Evolutionary conservation across 169 alveolate species (phyloP).

Genomic region (Toxoplasma gondii): DNA sequence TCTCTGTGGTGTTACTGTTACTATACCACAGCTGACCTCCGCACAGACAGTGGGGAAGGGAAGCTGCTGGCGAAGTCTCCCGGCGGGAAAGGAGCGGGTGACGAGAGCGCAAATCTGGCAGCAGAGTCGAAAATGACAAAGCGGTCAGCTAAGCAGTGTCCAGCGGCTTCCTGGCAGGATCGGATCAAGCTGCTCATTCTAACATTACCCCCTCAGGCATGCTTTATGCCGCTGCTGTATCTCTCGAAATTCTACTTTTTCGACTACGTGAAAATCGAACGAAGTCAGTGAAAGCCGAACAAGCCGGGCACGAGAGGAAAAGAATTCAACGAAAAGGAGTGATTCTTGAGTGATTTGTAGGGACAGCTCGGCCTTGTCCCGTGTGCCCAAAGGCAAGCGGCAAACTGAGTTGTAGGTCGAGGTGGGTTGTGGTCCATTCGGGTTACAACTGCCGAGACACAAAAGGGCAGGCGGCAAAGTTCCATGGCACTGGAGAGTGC

Average conservation of each 20-base stretch:
- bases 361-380: no score
- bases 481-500: no score
- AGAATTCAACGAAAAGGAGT: background rate
- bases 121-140: background rate
- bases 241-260: slow-evolving; percentile 60
- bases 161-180: background rate
- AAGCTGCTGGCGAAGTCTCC: background rate
- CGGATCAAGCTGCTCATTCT: background rate
- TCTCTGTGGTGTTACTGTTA: slow-evolving; percentile 64
- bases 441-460: background rate
- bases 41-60: background rate
- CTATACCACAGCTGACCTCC: slow-evolving; percentile 20
- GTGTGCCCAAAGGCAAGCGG: no score
- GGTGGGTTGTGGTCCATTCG: background rate
- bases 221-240: slow-evolving; percentile 61
- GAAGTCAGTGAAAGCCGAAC: background rate
- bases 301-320: background rate
- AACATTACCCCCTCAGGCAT: slow-evolving; percentile 56
- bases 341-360: no score
- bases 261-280: slow-evolving; percentile 11
- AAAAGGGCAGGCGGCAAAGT: background rate
- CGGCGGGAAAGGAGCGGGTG: background rate
- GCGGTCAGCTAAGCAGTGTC: background rate
- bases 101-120: background rate
- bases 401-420: background rate